Base-by-base conservation (phyloP, 768 basidiomycete species). In the Suillus decipiens region DNA sequence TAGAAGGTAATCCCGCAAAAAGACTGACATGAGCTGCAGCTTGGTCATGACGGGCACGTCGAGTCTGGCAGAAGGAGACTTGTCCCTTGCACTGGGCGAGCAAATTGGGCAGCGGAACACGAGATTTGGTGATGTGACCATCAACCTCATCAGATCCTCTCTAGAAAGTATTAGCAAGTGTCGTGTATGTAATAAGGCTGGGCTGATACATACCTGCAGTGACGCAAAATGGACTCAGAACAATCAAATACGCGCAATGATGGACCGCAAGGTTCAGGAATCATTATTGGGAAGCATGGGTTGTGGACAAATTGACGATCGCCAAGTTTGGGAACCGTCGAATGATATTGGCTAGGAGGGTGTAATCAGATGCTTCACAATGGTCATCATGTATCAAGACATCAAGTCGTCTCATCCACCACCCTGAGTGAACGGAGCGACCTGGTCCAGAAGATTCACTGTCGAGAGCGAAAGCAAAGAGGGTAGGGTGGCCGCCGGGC, bases 1-100 rank as follows among this genome's bases (percentile, higher is more conserved):
- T 2, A 71, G 73, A 43, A 75, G 72, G 39, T 73, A 75, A 62
- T 73, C 73, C 17, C 70, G 71, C 24, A 73, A 43, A 47, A 73
- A 73, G 60, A 73, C 64, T 22, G 72, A 74, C 64, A 63, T 67
- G 6, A 74, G 58, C 45, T 71, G 68, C 8, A 73, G 53, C 17
- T 75, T 67, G 19, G 64, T 47, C 72, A 73, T 75, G 39, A 73
- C 28, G 8, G 72, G 72, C 57, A 75, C 50, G 31, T 74, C 68
- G 43, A 65, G 61, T 31, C 67, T 66, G 48, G 33, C 61, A 24
- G 50, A 63, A 5, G 65, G 68, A 43, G 68, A 68, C 61, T 61
- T 68, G 17, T 71, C 64, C 17, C 66, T 59, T 51, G 72, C 65
- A 2, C 70, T 67, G 22, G 69, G 72, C 3, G 70, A 73, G 31